These are phyloP conservation scores for Arabidopsis lyrata DNA, from an alignment of 441 rosid species.

Conservation along the genomic window DNA sequence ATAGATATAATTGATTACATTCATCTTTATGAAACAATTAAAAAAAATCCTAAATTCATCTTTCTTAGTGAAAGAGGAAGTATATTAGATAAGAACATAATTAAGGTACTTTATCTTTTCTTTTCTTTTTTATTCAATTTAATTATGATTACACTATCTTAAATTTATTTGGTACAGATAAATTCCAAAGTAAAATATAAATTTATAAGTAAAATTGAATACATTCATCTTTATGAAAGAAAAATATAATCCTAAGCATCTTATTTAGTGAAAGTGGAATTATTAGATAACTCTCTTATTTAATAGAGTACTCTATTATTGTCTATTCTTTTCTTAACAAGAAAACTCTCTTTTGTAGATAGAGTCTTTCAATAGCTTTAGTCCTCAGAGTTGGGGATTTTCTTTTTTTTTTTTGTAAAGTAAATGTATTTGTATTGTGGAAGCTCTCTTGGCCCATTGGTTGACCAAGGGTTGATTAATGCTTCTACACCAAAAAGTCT, in stretches of 20 bases:
- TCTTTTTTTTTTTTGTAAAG: too few relatives aligned
- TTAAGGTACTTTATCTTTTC: neutral
- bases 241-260: neutral
- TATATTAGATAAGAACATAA: neutral
- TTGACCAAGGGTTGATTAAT: too few relatives aligned
- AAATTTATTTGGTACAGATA: neutral
- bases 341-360: too few relatives aligned
- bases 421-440: too few relatives aligned
- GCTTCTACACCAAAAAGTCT: too few relatives aligned
- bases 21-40: neutral
- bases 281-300: too few relatives aligned
- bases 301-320: too few relatives aligned
- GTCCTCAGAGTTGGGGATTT: too few relatives aligned
- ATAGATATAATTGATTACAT: neutral
- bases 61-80: neutral
- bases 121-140: neutral
- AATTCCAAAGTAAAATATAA: neutral
- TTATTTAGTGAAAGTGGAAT: neutral
- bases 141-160: neutral
- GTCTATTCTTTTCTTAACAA: too few relatives aligned
- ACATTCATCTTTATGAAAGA: neutral
- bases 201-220: neutral
- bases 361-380: too few relatives aligned
- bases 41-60: neutral
- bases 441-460: too few relatives aligned